Base-by-base conservation (phyloP, 345 rosid species). In the Conringia planisiliqua region DNA sequence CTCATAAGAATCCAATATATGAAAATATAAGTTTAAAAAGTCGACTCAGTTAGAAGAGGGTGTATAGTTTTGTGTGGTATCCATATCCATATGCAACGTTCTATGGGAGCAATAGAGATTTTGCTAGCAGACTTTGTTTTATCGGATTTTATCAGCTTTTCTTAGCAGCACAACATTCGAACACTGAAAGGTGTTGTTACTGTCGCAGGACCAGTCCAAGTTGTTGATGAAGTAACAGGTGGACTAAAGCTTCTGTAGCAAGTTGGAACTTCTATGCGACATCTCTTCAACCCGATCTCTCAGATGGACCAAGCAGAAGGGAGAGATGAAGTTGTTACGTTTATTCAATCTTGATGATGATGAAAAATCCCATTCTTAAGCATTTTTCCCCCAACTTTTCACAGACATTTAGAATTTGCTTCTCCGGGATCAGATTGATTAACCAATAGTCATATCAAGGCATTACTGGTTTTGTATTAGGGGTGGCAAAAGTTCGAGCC, bases 141-240 rank as follows among this genome's bases (percentile, higher is more conserved):
- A 26, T 35, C 2, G 38, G 27, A 11, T 18, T 13, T 27, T 10
- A 36, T 65, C 29, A 22, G 57, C 17, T 33, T 69, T 69, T 51
- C 29, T 4, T 39, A 51, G 33, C 7, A 20, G 10, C 40, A 32
- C 50, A 66, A 32, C 50, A 66, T 14, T 48, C 42, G 50, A 22
- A 71, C 17, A 22, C 62, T 35, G 40, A 11, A 35, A 73, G 50
- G 4, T 72, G 14, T 61, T 59, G 18, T 62, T 60, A 54, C 56
- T 42, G 52, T 62, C 64, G 66, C 85, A 94, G 98, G 99, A 81
- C 98, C 99, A 35, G 85, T 95, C 22, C 90, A 86, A 70, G 85
- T 92, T 73, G 94, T 95, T 3, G 97, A 95, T 68, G 92, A 90
- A 35, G 97, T 95, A 40, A 92, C 99, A 6, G 99, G 99, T 62